Percentiles rank a stretch among this genome's conserved stretches.
Evolutionary conservation across 1,284 basidiomycete species (phyloP).

Genomic region (Ustilago esculenta): DNA sequence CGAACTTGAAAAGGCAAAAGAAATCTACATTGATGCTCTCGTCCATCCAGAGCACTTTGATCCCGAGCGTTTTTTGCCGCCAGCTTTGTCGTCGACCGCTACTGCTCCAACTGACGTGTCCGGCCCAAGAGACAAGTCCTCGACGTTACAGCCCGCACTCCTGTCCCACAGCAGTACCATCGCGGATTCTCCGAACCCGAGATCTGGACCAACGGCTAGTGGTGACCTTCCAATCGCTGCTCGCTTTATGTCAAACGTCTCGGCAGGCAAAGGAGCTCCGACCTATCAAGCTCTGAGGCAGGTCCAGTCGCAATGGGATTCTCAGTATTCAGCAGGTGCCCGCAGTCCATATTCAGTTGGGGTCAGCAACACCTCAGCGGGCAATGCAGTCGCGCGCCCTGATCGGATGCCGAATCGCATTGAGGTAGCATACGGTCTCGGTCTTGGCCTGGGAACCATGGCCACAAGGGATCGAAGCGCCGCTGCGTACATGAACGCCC

Average conservation of each 20-base stretch:
- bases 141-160: background rate
- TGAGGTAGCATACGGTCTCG: constrained; percentile 27
- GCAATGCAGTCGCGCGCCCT: background rate
- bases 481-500: constrained; percentile 16
- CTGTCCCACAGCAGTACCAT: background rate
- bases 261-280: constrained; percentile 1
- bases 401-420: background rate
- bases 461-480: constrained; percentile 31
- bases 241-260: constrained; percentile 45
- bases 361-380: background rate
- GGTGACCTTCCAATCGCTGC: constrained; percentile 56
- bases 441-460: constrained; percentile 43
- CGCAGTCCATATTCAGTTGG: constrained; percentile 31
- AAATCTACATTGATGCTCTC: constrained; percentile 88
- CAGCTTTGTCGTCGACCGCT: background rate
- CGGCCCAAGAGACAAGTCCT: background rate
- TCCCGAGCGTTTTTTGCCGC: constrained; percentile 19
- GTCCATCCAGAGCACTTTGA: constrained; percentile 73
- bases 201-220: background rate
- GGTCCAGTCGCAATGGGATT: constrained; percentile 8
- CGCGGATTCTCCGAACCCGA: background rate
- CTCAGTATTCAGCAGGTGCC: constrained; percentile 16
- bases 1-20: constrained; percentile 88
- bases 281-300: background rate
- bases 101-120: background rate